These are phyloP conservation scores for Piloderma croceum DNA, from an alignment of 768 basidiomycete genomes.

Conservation along the genomic window DNA sequence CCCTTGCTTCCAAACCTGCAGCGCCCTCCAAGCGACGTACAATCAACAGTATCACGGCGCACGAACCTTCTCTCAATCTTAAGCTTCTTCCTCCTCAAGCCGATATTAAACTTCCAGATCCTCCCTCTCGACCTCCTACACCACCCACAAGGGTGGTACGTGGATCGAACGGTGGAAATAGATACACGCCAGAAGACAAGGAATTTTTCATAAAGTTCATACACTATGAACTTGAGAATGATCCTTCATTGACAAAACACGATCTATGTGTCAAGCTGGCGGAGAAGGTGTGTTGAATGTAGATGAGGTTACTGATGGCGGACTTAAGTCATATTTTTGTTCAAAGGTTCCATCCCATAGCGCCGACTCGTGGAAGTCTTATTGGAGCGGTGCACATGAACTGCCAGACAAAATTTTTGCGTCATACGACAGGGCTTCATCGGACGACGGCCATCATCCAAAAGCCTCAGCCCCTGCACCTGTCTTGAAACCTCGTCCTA, in stretches of 20 bases:
- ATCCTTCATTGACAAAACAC: conserved; percentile 47
- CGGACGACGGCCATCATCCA: conserved; percentile 32
- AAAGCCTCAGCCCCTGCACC: conserved; percentile 7
- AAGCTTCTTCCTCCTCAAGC: conserved; percentile 57
- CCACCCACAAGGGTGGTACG: conserved; percentile 51
- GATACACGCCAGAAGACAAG: conserved; percentile 61
- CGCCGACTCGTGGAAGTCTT: conserved; percentile 57
- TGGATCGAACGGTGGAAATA: conserved; percentile 48
- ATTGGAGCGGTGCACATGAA: conserved; percentile 63
- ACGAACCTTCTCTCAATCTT: conserved; percentile 39
- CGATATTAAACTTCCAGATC: conserved; percentile 52
- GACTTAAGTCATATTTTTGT: conserved; percentile 3
- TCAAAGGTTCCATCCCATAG: conserved; percentile 62
- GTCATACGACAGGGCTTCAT: conserved; percentile 30
- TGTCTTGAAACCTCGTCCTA: conserved; percentile 16
- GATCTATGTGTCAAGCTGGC: conserved; percentile 52
- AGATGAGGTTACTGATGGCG: too few species aligned
- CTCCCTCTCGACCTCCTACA: conserved; percentile 64
- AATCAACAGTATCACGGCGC: conserved; percentile 56
- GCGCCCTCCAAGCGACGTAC: conserved; percentile 38
- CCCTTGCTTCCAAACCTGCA: conserved; percentile 18
- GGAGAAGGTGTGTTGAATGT: conserved; percentile 50
- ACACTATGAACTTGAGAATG: conserved; percentile 51
- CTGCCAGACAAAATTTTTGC: conserved; percentile 61
- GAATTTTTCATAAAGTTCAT: conserved; percentile 64